Evolutionary conservation across 805 yeast species (phyloP), one percentile per base, ranked within the genome.

Genomic region (Spathaspora sp.): DNA sequence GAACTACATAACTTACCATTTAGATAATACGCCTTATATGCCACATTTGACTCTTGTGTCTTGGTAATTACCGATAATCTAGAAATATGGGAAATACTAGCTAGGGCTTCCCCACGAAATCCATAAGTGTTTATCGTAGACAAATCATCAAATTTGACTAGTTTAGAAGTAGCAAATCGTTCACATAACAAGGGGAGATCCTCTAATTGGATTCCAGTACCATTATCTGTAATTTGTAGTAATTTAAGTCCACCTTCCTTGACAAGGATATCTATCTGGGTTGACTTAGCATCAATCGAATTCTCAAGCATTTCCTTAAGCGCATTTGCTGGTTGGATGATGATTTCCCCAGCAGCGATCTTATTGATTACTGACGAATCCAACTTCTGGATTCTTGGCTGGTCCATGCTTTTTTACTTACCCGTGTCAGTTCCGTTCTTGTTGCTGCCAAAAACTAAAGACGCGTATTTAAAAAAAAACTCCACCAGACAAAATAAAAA

Each of bases 341-440:
- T 89, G 68, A 94, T 89, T 70, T 94, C 98, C 0, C 99, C 99
- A 1, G 99, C 99, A 0, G 99, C 99, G 26, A 94, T 94, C 55
- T 86, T 81, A 65, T 91, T 92, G 47, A 94, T 88, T 18, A 92
- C 97, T 2, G 81, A 65, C 14, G 72, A 72, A 44, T 86, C 94
- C 20, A 93, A 77, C 16, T 80, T 52, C 20, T 47, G 51, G 5
- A 60, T 60, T 42, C 40, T 49, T 45, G 39, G 44, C 11, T 12
- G 44, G 3, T 35, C 40, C 40, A 29, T 29, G n/a, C n/a, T n/a
- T n/a, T n/a, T n/a, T n/a, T n/a, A 29, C 32, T 29, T 29, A 29
- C 32, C 32, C 20, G 14, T 23, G 26, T 6, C 6, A 6, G 20
- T 39, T n/a, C 42, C 19, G 11, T 9, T 9, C 4, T 11, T 29